Evolutionary conservation across 345 rosid genomes (phyloP).

Genomic region (Salix suchowensis): DNA sequence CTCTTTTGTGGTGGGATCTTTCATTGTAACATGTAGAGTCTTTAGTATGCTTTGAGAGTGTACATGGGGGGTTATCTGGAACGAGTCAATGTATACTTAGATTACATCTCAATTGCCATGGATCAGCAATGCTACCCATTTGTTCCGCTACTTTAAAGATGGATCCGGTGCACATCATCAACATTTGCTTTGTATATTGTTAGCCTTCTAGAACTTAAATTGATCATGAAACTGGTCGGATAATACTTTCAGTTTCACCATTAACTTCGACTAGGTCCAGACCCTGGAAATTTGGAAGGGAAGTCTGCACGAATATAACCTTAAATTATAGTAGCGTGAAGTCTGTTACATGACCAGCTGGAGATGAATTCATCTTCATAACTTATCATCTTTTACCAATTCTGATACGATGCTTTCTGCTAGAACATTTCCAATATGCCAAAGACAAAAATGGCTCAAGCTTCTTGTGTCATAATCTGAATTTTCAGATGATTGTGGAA

Average conservation of each 20-base stretch:
- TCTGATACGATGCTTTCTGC: neutral
- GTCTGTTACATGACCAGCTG: neutral
- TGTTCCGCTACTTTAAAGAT: neutral
- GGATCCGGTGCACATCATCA: neutral
- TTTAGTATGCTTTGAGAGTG: slow-evolving; percentile 27
- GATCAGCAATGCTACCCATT: neutral
- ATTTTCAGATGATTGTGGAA: slow-evolving; percentile 8
- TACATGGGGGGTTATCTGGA: slow-evolving; percentile 32
- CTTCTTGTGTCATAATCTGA: neutral
- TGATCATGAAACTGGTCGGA: neutral
- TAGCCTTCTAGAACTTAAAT: neutral
- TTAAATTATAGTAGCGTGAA: neutral
- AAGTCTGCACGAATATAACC: no score
- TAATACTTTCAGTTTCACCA: neutral
- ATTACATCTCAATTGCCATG: slow-evolving; percentile 15
- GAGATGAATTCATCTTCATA: neutral
- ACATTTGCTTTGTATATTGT: neutral
- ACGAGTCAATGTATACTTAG: slow-evolving; percentile 25
- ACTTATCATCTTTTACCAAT: neutral
- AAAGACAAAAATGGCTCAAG: neutral
- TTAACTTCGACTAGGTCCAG: no score
- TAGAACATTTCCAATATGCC: neutral
- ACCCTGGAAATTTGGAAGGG: no score
- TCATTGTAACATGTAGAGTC: slow-evolving; percentile 20
- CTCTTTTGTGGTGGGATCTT: slow-evolving; percentile 11